These are phyloP conservation scores for Soucietia sequanensis DNA, from an alignment of 805 yeast species.

Conservation along the genomic window DNA sequence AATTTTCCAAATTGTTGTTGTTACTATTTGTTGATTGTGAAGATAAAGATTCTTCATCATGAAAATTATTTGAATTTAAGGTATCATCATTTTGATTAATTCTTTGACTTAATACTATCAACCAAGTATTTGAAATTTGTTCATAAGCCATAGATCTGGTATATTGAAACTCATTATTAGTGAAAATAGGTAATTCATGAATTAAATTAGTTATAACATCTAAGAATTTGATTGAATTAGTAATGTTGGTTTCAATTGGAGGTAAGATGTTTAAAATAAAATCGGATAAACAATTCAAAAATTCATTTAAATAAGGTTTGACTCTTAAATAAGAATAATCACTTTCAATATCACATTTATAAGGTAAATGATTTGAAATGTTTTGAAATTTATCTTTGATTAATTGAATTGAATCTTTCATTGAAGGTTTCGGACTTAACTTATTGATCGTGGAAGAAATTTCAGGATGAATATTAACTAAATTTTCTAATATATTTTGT, in stretches of 20 bases:
- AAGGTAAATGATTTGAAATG: constrained; percentile 60
- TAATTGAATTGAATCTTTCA: constrained; percentile 49
- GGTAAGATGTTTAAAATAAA: constrained; percentile 72
- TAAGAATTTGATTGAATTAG: constrained; percentile 58
- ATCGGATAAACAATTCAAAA: constrained; percentile 69
- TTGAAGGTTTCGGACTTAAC: constrained; percentile 58
- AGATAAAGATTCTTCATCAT: constrained; percentile 5
- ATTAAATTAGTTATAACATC: constrained; percentile 59
- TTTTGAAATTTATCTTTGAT: constrained; percentile 45
- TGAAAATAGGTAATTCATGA: constrained; percentile 65
- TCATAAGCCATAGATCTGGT: constrained; percentile 55
- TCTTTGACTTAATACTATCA: constrained; percentile 37
- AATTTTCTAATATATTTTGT: constrained; percentile 47
- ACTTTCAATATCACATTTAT: constrained; percentile 66
- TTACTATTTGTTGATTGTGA: constrained; percentile 4
- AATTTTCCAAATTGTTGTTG: constrained; percentile 12
- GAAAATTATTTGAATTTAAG: no score
- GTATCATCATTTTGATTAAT: constrained; percentile 16
- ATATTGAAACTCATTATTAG: constrained; percentile 53
- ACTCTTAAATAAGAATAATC: constrained; percentile 80
- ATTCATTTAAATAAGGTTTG: constrained; percentile 64
- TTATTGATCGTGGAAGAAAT: constrained; percentile 48
- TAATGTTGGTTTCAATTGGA: constrained; percentile 57
- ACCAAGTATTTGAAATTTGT: constrained; percentile 60
- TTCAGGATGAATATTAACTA: constrained; percentile 64